Evolutionary conservation across 164 flowering plant species (phyloP), one percentile per base, ranked within the genome.

Genomic region (Macadamia integrifolia): DNA sequence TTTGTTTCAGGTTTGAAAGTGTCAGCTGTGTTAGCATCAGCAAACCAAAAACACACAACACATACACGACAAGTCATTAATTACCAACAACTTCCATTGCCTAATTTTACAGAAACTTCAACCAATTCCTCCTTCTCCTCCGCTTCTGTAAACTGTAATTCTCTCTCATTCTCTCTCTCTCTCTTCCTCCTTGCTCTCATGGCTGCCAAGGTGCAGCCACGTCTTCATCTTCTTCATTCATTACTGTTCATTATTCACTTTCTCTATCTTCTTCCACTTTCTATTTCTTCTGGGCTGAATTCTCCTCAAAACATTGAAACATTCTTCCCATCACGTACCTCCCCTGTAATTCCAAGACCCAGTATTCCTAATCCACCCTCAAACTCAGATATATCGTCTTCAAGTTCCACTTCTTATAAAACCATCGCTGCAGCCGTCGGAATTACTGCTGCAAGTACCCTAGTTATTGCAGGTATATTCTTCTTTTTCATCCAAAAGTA

Each of bases 391-490:
- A 23, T 23, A 23, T 15, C 72, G 7, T 6, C 30, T 11, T 23
- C 66, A 6, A 18, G 40, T 42, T 35, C 52, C 64, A 9, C 35
- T 66, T 5, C 23, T 59, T 13, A 66, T 58, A 17, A 59, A 73
- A 7, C 76, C 52, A 10, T 30, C 31, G 3, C 72, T 0, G 82
- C 65, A 59, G 94, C 90, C 1, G 86, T 91, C 6, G 88, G 66
- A 0, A 84, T 76, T 8, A 88, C 98, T 0, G 93, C 93, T 0
- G 93, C 86, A 1, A 68, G 80, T 68, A 87, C 96, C 18, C 56
- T 90, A 1, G 81, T 86, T 5, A 11, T 88, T 10, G 83, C 88
- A 0, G 87, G 61, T 6, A 14, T 88, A 15, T 35, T 87, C 55
- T 86, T 94, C 84, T 82, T 91, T 30, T 30, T 86, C 12, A 29